Evolutionary conservation across 768 basidiomycete genomes (phyloP).

Genomic region (Austroboletus festivus): DNA sequence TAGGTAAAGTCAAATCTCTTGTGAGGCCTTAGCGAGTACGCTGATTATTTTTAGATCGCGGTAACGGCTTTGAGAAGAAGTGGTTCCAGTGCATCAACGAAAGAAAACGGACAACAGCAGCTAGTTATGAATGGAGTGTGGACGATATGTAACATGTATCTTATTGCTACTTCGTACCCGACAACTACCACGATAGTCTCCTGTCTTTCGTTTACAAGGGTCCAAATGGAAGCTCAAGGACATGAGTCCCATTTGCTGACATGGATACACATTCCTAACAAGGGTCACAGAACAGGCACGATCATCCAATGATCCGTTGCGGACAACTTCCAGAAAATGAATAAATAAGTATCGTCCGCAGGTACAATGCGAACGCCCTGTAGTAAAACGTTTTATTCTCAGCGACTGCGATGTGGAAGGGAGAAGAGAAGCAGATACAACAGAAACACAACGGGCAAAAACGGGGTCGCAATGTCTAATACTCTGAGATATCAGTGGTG

Average conservation of each 20-base stretch:
- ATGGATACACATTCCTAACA: background rate
- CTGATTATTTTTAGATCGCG: conserved; percentile 58
- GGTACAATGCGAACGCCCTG: conserved; percentile 7
- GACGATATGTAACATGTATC: conserved; percentile 77
- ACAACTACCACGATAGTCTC: background rate
- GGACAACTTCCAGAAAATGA: conserved; percentile 3
- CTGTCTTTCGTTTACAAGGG: background rate
- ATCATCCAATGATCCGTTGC: conserved; percentile 1
- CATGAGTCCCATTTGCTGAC: background rate
- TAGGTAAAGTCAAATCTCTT: conserved; percentile 57
- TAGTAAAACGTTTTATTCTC: conserved; percentile 16
- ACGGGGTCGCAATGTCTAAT: conserved; percentile 18
- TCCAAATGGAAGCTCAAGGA: background rate
- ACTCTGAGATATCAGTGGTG: conserved; percentile 30
- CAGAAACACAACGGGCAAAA: conserved; percentile 3
- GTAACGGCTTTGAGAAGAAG: conserved; percentile 94
- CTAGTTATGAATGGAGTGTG: conserved; percentile 82
- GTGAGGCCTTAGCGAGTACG: background rate
- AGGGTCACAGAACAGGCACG: conserved; percentile 2
- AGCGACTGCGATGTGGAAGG: conserved; percentile 2
- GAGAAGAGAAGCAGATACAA: conserved; percentile 7
- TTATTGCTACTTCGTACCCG: background rate
- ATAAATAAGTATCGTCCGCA: conserved; percentile 24
- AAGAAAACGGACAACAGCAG: conserved; percentile 60
- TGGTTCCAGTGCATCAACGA: conserved; percentile 83